Conservation (phyloP, 2,329 filamentous ascomycete genomes). For the Xylaria digitata region DNA sequence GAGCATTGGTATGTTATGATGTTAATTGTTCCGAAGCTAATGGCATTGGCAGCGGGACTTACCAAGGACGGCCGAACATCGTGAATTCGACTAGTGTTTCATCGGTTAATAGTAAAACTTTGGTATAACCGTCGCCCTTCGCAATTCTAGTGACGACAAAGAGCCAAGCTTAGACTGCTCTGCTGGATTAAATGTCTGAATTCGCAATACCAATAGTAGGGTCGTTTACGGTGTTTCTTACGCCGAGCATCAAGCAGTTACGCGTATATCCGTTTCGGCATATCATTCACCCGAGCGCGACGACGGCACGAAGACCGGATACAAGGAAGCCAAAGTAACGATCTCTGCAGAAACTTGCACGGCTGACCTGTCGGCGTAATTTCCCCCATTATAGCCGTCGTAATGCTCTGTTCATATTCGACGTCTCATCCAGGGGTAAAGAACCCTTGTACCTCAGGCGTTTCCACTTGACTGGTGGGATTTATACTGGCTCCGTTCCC, state of each 20-base stretch:
- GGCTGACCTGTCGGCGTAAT: not conserved
- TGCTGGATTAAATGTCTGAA: not conserved
- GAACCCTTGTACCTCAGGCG: not conserved
- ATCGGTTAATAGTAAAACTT: too few species aligned
- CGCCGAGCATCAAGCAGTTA: too few species aligned
- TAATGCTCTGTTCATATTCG: not conserved
- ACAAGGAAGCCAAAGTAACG: not conserved
- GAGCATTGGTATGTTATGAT: too few species aligned
- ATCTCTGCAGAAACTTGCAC: not conserved
- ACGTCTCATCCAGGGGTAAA: not conserved
- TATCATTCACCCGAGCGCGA: slow-evolving; percentile 14
- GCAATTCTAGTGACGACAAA: too few species aligned
- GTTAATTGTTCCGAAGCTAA: too few species aligned
- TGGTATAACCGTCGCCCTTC: too few species aligned
- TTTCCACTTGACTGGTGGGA: slow-evolving; percentile 36
- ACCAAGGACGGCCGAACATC: too few species aligned
- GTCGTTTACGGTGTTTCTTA: not conserved
- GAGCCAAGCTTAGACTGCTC: too few species aligned
- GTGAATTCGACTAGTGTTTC: too few species aligned
- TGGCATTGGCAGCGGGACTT: too few species aligned
- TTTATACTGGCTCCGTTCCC: slow-evolving; percentile 25
- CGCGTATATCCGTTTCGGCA: slow-evolving; percentile 2
- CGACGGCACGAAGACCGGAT: not conserved
- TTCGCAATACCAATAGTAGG: not conserved
- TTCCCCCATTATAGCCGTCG: not conserved